phyloP scores from a whole-genome alignment of 352 stramenopile species.

The Globisporangium irregulare region DNA sequence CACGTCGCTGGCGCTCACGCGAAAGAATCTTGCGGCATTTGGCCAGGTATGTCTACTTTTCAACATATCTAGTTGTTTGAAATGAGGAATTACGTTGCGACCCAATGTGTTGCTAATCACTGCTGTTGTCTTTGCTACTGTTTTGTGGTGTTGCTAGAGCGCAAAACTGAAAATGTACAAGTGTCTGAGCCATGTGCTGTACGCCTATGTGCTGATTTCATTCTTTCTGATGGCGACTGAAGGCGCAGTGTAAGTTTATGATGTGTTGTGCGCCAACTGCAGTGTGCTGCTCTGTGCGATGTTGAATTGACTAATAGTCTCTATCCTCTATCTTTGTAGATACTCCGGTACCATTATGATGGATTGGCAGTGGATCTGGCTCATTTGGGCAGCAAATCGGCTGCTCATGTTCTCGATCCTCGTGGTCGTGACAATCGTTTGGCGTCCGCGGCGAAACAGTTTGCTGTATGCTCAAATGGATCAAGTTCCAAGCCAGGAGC shows the following conservation, averaged over 20 bases:
- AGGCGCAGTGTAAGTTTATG: slow-evolving; percentile 66
- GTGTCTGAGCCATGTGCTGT: slow-evolving; percentile 49
- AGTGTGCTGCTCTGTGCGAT: background rate
- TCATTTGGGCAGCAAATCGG: slow-evolving; percentile 75
- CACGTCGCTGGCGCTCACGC: slow-evolving; percentile 67
- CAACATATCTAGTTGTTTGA: background rate
- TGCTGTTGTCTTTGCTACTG: background rate
- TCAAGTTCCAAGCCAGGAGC: slow-evolving; percentile 71
- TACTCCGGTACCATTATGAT: slow-evolving; percentile 65
- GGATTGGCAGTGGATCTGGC: slow-evolving; percentile 71
- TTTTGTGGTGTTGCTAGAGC: slow-evolving; percentile 28
- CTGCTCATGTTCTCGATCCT: slow-evolving; percentile 71
- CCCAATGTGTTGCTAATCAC: background rate
- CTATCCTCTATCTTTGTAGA: slow-evolving; percentile 21
- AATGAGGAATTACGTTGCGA: background rate
- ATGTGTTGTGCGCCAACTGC: background rate
- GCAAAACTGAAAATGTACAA: slow-evolving; percentile 80
- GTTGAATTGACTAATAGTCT: background rate
- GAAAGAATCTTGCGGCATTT: slow-evolving; percentile 76
- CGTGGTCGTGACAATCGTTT: slow-evolving; percentile 66
- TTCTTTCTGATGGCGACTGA: slow-evolving; percentile 77
- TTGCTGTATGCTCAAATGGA: slow-evolving; percentile 76
- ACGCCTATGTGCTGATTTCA: slow-evolving; percentile 60
- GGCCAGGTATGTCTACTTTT: slow-evolving; percentile 44
- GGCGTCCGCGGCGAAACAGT: slow-evolving; percentile 65